Percentiles rank a stretch among this genome's conserved stretches.
Conservation (phyloP, 495 filamentous ascomycete species). For the Aspergillus ostianus region DNA sequence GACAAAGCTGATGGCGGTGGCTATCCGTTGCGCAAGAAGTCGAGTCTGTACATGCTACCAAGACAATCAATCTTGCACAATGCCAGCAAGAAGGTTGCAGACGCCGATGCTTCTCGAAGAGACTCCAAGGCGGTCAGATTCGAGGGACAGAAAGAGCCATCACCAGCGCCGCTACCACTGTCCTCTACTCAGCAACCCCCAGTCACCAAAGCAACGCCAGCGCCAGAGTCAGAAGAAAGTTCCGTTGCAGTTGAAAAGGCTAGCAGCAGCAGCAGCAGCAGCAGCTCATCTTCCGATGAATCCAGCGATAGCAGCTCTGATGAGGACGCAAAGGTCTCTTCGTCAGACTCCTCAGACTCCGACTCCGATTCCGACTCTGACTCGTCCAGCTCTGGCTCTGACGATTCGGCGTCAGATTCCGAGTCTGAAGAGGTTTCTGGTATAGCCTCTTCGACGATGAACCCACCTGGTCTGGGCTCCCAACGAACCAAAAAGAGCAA, state of each 20-base stretch:
- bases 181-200: not conserved
- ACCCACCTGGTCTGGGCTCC: conserved; percentile 45
- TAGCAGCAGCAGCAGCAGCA: conserved; percentile 17
- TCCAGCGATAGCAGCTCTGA: conserved; percentile 15
- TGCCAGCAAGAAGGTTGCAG: not conserved
- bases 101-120: conserved; percentile 24
- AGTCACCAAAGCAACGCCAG: conserved; percentile 7
- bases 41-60: conserved; percentile 6
- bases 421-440: conserved; percentile 20
- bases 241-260: conserved; percentile 4
- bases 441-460: conserved; percentile 17
- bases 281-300: conserved; percentile 24
- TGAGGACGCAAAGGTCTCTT: conserved; percentile 12
- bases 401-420: conserved; percentile 27
- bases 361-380: conserved; percentile 24
- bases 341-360: conserved; percentile 18
- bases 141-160: conserved; percentile 18
- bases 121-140: conserved; percentile 39
- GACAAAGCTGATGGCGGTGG: conserved; percentile 9
- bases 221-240: conserved; percentile 14
- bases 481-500: conserved; percentile 54
- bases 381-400: conserved; percentile 21
- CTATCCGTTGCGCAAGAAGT: conserved; percentile 14
- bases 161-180: not conserved
- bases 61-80: not conserved